A percentile compares a stretch with the other conserved stretches of the same genome.
Evolutionary conservation across 345 rosid genomes (phyloP).

Genomic region (Litchi chinensis): DNA sequence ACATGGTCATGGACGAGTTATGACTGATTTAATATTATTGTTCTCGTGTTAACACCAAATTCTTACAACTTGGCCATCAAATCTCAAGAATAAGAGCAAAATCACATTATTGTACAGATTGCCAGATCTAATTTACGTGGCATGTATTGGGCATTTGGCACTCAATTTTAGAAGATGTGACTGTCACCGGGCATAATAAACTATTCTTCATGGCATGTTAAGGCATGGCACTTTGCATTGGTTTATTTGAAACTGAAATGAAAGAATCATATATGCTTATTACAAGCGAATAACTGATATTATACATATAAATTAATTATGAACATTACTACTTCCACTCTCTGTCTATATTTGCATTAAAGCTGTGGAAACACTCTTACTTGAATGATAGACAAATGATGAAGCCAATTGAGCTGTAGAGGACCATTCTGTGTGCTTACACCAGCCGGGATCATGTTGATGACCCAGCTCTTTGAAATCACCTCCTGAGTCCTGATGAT

Average conservation of each 20-base stretch:
- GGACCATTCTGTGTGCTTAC: neutral
- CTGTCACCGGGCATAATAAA: too few species aligned
- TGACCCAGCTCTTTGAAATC: neutral
- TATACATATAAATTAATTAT: neutral
- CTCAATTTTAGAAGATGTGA: too few species aligned
- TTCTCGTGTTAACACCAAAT: too few species aligned
- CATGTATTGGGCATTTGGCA: too few species aligned
- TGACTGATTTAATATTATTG: too few species aligned
- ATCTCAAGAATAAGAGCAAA: too few species aligned
- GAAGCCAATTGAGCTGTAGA: neutral
- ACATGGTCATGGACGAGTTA: too few species aligned
- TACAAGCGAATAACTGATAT: neutral
- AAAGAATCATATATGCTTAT: neutral
- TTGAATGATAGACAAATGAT: neutral
- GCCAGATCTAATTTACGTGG: too few species aligned
- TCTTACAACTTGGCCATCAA: too few species aligned
- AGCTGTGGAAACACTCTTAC: neutral
- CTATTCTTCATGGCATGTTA: too few species aligned
- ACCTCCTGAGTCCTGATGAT: neutral
- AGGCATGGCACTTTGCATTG: neutral
- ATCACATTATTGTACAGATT: too few species aligned
- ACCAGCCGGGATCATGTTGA: neutral
- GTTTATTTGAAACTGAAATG: neutral
- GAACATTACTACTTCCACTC: conserved; percentile 10
- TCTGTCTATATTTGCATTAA: neutral